Evolutionary conservation across 352 stramenopile species (phyloP).

Genomic region (Phytophthora melonis): DNA sequence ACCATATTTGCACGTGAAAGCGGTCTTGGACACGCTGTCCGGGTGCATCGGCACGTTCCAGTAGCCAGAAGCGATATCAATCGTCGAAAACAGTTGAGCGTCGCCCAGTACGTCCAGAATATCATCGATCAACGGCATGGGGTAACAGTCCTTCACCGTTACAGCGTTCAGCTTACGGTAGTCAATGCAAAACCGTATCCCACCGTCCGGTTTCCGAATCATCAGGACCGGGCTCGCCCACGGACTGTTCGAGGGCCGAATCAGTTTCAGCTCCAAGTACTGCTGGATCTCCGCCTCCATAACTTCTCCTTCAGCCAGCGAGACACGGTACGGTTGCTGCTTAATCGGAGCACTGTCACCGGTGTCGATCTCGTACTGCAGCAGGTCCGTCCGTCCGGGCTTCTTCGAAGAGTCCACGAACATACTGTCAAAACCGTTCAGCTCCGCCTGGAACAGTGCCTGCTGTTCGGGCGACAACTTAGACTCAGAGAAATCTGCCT

Average conservation of each 20-base stretch:
- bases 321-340: conserved; percentile 15
- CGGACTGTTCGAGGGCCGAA: conserved; percentile 7
- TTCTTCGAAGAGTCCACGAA: too few relatives aligned
- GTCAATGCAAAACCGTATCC: conserved; percentile 27
- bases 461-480: background rate
- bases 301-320: conserved; percentile 11
- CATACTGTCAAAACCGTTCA: too few relatives aligned
- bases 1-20: too few relatives aligned
- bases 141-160: conserved; percentile 17
- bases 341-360: conserved; percentile 11
- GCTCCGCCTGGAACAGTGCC: too few relatives aligned
- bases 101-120: conserved; percentile 13
- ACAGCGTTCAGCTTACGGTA: conserved; percentile 17
- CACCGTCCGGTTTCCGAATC: background rate
- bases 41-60: conserved; percentile 9
- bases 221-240: conserved; percentile 16
- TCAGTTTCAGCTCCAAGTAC: conserved; percentile 6
- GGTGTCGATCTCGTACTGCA: background rate
- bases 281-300: conserved; percentile 18
- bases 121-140: conserved; percentile 23
- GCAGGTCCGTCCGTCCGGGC: too few relatives aligned
- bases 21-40: background rate
- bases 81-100: conserved; percentile 20
- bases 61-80: conserved; percentile 6
- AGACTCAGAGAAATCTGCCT: conserved; percentile 5